Base-by-base conservation (phyloP, 2,329 filamentous ascomycete species). In the Calonectria pseudoreteaudii region DNA sequence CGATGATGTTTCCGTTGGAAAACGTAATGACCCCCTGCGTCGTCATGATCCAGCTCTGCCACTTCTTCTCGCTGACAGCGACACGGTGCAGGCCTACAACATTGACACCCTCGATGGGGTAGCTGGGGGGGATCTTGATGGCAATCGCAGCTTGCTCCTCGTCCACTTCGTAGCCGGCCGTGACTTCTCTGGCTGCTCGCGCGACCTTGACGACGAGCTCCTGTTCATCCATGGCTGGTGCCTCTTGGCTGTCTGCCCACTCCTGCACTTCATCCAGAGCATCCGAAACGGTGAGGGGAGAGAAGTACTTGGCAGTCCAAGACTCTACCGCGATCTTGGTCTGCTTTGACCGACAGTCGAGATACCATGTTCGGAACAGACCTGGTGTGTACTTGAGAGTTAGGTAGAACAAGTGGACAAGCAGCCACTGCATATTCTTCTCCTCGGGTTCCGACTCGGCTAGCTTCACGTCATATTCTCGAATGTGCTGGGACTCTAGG, bases 21-120 rank as follows among this genome's bases (percentile, higher is more conserved):
- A 98, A 98, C 52, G 95, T 96, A 80, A 99, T 98, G 56, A 97
- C 95, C 6, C 95, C 96, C 79, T 98, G 94, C 4, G 95, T 96
- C 10, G 93, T 95, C 80, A 95, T 90, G 74, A 98, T 89, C 96
- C 96, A 98, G 74, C 90, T 93, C 84, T 95, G 93, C 96, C 97
- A 99, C 82, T 97, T 98, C 84, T 93, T 93, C 81, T 98, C 96
- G 73, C 93, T 93, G 31, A 98, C 95, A 0, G 94, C 95, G 2
- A 98, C 95, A 16, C 96, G 93, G 79, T 94, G 95, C 26, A 96
- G 87, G 11, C 95, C 93, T 4, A 92, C 88, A 0, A 98, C 95
- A 11, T 91, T 88, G 1, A 97, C 94, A 1, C 91, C 90, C 30
- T 95, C 92, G 11, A 99, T 90, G 0, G 97, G 97, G 81, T 97